Evolutionary conservation across 106 monocot species (phyloP).

Genomic region (Phalaenopsis equestris): DNA sequence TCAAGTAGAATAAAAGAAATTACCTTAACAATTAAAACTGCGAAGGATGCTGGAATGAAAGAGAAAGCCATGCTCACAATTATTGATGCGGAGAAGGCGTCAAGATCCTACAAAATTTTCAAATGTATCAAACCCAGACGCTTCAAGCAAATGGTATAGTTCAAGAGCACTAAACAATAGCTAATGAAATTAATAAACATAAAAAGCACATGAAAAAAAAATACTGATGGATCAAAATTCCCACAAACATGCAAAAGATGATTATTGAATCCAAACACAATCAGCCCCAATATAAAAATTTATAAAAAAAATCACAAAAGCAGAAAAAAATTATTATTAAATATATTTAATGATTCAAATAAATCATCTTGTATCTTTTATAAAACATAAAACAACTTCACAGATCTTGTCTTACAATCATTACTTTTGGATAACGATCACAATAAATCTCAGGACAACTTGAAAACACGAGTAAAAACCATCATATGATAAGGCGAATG

Average conservation of each 20-base stretch:
- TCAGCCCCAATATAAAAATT: not conserved
- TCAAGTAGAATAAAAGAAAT: conserved; percentile 10
- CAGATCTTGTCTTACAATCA: not conserved
- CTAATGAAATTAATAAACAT: not conserved
- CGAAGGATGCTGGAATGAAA: conserved; percentile 91
- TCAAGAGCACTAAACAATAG: not conserved
- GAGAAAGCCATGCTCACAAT: conserved; percentile 84
- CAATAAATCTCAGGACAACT: not conserved
- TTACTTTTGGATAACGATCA: not conserved
- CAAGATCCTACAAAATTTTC: conserved; percentile 61
- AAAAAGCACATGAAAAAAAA: not conserved
- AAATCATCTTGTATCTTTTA: not conserved
- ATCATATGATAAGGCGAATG: not conserved
- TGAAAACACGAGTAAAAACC: not conserved
- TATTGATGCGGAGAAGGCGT: conserved; percentile 86
- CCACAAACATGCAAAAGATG: not conserved
- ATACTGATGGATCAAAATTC: not conserved
- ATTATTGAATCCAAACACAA: not conserved
- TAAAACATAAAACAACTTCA: not conserved
- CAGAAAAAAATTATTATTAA: not conserved
- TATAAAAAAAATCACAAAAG: not conserved
- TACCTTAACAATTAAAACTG: conserved; percentile 87
- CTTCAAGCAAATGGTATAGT: not conserved
- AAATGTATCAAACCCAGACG: not conserved
- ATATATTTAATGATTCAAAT: not conserved